phyloP scores from a whole-genome alignment of 2,329 filamentous ascomycete genomes.

The Xylaria multiplex region DNA sequence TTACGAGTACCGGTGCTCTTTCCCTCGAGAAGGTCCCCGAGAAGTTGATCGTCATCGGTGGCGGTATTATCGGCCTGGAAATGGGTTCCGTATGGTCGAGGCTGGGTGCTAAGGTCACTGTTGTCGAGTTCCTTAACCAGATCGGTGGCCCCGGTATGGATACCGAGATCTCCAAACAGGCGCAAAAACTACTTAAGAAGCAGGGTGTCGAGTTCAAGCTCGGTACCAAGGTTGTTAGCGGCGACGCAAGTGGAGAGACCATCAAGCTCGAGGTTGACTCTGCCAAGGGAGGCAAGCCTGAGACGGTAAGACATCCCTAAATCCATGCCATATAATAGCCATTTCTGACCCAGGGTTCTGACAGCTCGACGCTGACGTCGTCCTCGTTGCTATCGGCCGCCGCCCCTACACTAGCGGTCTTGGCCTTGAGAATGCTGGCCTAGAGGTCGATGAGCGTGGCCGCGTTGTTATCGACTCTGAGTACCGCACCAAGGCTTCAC shows the following conservation, averaged over 20 bases:
- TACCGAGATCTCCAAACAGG: conserved; percentile 86
- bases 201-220: conserved; percentile 99
- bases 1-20: conserved; percentile 95
- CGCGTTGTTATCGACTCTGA: conserved; percentile 97
- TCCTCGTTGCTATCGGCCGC: conserved; percentile 95
- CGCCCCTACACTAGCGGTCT: conserved; percentile 93
- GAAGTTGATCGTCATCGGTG: conserved; percentile 96
- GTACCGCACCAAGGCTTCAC: conserved; percentile 96
- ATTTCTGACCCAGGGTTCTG: conserved; percentile 9
- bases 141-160: conserved; percentile 99
- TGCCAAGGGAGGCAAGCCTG: conserved; percentile 94
- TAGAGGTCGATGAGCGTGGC: conserved; percentile 92
- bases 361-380: conserved; percentile 91
- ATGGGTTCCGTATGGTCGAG: conserved; percentile 99
- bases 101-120: conserved; percentile 91
- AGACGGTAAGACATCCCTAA: conserved; percentile 70
- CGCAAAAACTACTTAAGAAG: conserved; percentile 93
- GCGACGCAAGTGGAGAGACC: conserved; percentile 80
- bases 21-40: conserved; percentile 90
- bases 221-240: conserved; percentile 90
- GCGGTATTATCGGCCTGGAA: conserved; percentile 98
- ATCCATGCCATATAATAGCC: not conserved
- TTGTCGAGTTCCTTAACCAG: conserved; percentile 95
- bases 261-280: conserved; percentile 88
- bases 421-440: conserved; percentile 90